A percentile compares a stretch with the other conserved stretches of the same genome.
phyloP scores from a whole-genome alignment of 2,329 filamentous ascomycete species.

The Colletotrichum lindemuthianum region DNA sequence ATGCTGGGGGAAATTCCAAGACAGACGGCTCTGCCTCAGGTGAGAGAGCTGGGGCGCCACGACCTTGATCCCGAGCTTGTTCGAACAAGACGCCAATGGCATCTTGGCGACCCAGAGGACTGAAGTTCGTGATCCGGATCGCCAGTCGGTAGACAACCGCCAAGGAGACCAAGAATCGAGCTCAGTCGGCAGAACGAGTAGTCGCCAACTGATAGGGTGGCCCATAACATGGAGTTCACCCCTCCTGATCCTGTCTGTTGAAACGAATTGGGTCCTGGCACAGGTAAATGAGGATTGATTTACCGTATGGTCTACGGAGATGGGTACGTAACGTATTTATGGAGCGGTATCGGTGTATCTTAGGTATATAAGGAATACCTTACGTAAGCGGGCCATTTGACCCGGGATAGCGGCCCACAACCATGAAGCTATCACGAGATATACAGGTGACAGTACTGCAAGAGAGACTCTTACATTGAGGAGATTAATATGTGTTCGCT shows the following conservation, averaged over 20 bases:
- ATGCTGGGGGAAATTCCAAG: background rate
- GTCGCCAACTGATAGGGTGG: slow-evolving; percentile 26
- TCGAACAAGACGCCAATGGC: background rate
- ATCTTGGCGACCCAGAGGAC: slow-evolving; percentile 10
- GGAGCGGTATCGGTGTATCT: too few species aligned
- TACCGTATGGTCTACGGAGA: too few species aligned
- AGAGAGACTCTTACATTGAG: too few species aligned
- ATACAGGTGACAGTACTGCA: too few species aligned
- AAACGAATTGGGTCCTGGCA: slow-evolving; percentile 10
- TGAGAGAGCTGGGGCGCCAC: background rate
- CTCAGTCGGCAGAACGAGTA: slow-evolving; percentile 13
- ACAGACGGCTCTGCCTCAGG: background rate
- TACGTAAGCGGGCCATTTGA: too few species aligned
- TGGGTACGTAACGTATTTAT: too few species aligned
- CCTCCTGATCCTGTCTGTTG: slow-evolving; percentile 2
- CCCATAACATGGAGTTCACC: slow-evolving; percentile 23
- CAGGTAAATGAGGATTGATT: slow-evolving; percentile 18
- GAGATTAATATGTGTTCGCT: too few species aligned
- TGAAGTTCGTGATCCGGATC: background rate
- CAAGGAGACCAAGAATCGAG: slow-evolving; percentile 7
- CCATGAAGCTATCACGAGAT: too few species aligned
- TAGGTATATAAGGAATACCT: too few species aligned
- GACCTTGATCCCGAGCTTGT: background rate
- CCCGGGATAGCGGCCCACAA: too few species aligned
- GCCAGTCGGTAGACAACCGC: slow-evolving; percentile 9